Percentiles rank a stretch among this genome's conserved stretches.
Conservation (phyloP, 805 yeast genomes). For the Saturnispora kantuleensis region DNA sequence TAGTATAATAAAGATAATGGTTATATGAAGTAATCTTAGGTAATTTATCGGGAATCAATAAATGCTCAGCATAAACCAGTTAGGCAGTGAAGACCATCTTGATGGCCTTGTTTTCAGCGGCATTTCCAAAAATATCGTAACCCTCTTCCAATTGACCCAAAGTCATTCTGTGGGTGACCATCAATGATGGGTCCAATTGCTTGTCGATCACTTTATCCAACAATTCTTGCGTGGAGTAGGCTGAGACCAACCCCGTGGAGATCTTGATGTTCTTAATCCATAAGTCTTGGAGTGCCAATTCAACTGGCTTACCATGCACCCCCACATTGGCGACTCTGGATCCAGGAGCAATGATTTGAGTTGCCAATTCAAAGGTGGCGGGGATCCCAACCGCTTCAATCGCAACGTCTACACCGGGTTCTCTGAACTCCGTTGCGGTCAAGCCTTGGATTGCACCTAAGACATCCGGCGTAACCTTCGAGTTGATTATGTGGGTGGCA, state of each 20-base stretch:
- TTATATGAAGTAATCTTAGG: not conserved
- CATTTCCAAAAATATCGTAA: constrained; percentile 46
- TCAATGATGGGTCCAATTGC: constrained; percentile 38
- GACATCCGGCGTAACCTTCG: constrained; percentile 32
- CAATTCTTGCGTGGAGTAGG: constrained; percentile 33
- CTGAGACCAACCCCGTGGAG: constrained; percentile 41
- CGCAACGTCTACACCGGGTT: constrained; percentile 52
- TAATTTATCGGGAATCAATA: not conserved
- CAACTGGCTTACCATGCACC: constrained; percentile 36
- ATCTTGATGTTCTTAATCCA: constrained; percentile 37
- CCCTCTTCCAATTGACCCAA: constrained; percentile 49
- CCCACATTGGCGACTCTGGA: constrained; percentile 62
- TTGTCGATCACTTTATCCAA: constrained; percentile 27
- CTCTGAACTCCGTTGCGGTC: constrained; percentile 20
- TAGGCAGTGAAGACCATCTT: constrained; percentile 29
- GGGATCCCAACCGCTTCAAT: constrained; percentile 60
- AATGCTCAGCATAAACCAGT: too few species aligned
- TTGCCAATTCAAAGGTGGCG: constrained; percentile 49
- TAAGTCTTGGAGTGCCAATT: constrained; percentile 32
- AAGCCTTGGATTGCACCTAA: constrained; percentile 24
- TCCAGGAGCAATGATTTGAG: constrained; percentile 44
- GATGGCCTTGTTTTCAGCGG: constrained; percentile 47
- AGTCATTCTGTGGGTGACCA: constrained; percentile 51
- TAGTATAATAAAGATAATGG: not conserved
- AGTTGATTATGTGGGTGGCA: constrained; percentile 48